These are phyloP conservation scores for Oehlia diaphana DNA, from an alignment of 192 early-diverging fungal species.

Conservation along the genomic window DNA sequence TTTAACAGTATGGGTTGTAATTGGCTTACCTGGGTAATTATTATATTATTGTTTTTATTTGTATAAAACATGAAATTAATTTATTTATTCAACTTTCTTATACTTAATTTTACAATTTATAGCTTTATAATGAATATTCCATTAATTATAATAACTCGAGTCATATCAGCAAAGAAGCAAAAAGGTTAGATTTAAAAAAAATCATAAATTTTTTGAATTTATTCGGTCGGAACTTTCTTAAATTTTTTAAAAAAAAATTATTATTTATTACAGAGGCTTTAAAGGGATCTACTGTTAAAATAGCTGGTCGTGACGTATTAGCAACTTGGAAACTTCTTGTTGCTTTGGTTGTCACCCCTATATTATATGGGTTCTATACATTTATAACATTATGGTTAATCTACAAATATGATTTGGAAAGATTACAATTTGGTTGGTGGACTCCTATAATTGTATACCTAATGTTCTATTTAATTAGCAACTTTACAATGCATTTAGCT, in stretches of 20 bases:
- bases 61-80: no score
- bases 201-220: neutral
- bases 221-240: no score
- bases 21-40: conserved; percentile 81
- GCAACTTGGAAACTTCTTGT: conserved; percentile 94
- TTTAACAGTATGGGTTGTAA: conserved; percentile 68
- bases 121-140: conserved; percentile 58
- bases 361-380: conserved; percentile 71
- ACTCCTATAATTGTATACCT: conserved; percentile 40
- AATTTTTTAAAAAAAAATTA: neutral
- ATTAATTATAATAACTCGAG: conserved; percentile 49
- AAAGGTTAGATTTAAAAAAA: conserved; percentile 37
- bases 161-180: conserved; percentile 56
- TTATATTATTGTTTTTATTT: no score
- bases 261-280: conserved; percentile 60
- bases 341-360: conserved; percentile 70
- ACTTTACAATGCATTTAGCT: conserved; percentile 71
- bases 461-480: conserved; percentile 51
- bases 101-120: conserved; percentile 1
- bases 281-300: conserved; percentile 87
- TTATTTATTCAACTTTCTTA: no score
- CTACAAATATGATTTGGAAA: conserved; percentile 34
- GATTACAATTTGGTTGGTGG: conserved; percentile 40
- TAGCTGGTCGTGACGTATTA: conserved; percentile 91
- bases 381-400: conserved; percentile 54